These are phyloP conservation scores for Moricandia arvensis DNA, from an alignment of 345 rosid genomes.

Conservation along the genomic window DNA sequence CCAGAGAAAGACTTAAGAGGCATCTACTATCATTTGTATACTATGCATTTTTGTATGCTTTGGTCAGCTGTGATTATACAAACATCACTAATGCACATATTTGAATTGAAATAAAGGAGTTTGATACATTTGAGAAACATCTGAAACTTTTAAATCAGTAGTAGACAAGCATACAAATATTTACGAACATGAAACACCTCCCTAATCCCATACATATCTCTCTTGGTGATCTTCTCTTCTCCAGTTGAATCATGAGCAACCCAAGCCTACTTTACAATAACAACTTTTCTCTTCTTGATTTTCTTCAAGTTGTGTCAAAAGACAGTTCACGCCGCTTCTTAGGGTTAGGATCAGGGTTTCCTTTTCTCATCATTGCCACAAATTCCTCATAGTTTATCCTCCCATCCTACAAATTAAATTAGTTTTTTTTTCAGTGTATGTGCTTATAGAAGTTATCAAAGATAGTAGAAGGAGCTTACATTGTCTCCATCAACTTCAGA, in stretches of 20 bases:
- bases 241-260: constrained; percentile 33
- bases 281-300: neutral
- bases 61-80: neutral
- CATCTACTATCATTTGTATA: neutral
- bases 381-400: constrained; percentile 91
- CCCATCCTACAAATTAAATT: constrained; percentile 59
- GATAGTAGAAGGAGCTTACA: constrained; percentile 39
- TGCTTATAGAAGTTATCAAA: neutral
- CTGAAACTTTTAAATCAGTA: constrained; percentile 22
- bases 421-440: neutral
- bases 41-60: neutral
- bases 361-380: constrained; percentile 96
- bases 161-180: constrained; percentile 26
- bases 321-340: constrained; percentile 77
- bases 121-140: constrained; percentile 31
- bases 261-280: constrained; percentile 23
- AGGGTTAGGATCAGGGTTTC: constrained; percentile 70
- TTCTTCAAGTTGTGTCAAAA: constrained; percentile 16
- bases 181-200: constrained; percentile 28
- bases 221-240: neutral
- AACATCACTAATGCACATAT: constrained; percentile 27
- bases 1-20: neutral
- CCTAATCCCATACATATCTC: neutral
- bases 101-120: constrained; percentile 8
- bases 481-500: constrained; percentile 77